A percentile compares a stretch with the other conserved stretches of the same genome.
Conservation (phyloP, 805 yeast genomes). For the Groenewaldozyma tartarivorans region DNA sequence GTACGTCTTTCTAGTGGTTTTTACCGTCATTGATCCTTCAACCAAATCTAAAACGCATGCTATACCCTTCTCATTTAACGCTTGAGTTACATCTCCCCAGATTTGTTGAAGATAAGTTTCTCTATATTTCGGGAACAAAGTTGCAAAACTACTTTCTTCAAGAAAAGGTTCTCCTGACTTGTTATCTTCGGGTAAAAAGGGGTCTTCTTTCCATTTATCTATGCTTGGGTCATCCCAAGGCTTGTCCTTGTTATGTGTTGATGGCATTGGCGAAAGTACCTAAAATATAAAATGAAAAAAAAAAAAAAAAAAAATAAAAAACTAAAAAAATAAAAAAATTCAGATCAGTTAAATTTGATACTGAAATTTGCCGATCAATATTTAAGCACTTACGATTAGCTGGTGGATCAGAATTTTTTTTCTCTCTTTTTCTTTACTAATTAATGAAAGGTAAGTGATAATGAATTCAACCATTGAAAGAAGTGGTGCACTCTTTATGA, state of each 20-base stretch:
- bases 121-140: slow-evolving; percentile 92
- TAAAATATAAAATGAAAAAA: slow-evolving; percentile 2
- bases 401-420: neutral
- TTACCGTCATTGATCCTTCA: slow-evolving; percentile 96
- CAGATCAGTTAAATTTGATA: neutral
- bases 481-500: too few species aligned
- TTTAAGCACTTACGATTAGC: neutral
- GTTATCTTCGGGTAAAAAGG: slow-evolving; percentile 83
- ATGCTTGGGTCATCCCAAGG: slow-evolving; percentile 97
- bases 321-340: slow-evolving; percentile 1
- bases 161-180: slow-evolving; percentile 78
- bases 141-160: slow-evolving; percentile 94
- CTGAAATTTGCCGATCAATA: neutral
- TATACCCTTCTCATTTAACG: slow-evolving; percentile 59
- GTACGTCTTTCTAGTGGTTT: slow-evolving; percentile 87
- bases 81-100: slow-evolving; percentile 88
- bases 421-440: slow-evolving; percentile 3
- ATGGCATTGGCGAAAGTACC: slow-evolving; percentile 54
- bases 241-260: slow-evolving; percentile 88
- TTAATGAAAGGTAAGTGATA: too few species aligned
- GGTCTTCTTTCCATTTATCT: slow-evolving; percentile 86
- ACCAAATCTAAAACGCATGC: slow-evolving; percentile 83
- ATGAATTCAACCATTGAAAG: too few species aligned
- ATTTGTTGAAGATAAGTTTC: slow-evolving; percentile 79
- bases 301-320: slow-evolving; percentile 3